phyloP scores from a whole-genome alignment of 108 stramenopile genomes.

The Epipyxis sp. region DNA sequence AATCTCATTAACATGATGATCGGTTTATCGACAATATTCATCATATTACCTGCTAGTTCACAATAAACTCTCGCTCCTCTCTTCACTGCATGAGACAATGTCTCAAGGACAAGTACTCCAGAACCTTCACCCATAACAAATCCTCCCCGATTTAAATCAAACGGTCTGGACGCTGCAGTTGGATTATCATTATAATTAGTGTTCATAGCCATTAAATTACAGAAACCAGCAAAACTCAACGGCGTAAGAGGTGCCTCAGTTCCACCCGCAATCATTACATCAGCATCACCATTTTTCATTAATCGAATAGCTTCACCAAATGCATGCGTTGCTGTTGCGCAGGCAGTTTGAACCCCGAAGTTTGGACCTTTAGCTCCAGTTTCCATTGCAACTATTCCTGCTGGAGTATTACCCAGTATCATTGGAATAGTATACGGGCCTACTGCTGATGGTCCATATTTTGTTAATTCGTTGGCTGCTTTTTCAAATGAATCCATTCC shows the following conservation, averaged over 20 bases:
- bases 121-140: constrained; percentile 99
- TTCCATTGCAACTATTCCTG: constrained; percentile 85
- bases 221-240: constrained; percentile 80
- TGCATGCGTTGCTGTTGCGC: constrained; percentile 82
- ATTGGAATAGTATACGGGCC: constrained; percentile 91
- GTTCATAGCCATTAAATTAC: constrained; percentile 89
- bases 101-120: constrained; percentile 87
- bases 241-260: constrained; percentile 89
- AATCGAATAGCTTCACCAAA: constrained; percentile 73
- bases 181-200: constrained; percentile 81
- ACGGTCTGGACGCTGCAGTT: constrained; percentile 74
- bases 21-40: too few relatives aligned
- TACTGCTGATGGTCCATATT: constrained; percentile 76
- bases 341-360: constrained; percentile 76
- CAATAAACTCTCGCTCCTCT: constrained; percentile 89
- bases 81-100: constrained; percentile 76
- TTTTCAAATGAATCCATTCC: constrained; percentile 87
- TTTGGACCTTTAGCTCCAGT: constrained; percentile 83
- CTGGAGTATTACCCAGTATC: constrained; percentile 82
- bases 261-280: constrained; percentile 85
- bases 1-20: too few relatives aligned
- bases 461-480: constrained; percentile 76
- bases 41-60: constrained; percentile 87
- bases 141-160: constrained; percentile 85
- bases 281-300: constrained; percentile 76